Evolutionary conservation across 2,329 filamentous ascomycete species (phyloP).

Genomic region (Fusarium foetens): DNA sequence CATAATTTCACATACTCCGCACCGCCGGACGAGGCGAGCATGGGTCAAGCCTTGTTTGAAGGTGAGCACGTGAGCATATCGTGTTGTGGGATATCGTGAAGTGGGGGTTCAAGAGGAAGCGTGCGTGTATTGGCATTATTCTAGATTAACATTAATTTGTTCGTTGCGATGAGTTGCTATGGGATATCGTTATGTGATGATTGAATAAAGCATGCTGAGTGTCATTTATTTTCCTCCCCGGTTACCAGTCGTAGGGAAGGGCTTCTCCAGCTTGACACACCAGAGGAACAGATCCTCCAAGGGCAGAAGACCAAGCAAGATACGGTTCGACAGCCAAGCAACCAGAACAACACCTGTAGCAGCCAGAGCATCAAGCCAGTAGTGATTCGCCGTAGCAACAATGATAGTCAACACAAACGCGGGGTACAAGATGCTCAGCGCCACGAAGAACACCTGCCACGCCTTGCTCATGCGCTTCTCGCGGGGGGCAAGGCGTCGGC

Average conservation of each 20-base stretch:
- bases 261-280: conserved; percentile 71
- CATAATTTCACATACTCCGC: conserved; percentile 1
- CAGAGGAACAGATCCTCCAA: conserved; percentile 75
- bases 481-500: conserved; percentile 42
- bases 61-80: neutral
- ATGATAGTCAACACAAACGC: conserved; percentile 65
- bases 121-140: neutral
- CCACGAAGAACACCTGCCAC: conserved; percentile 43
- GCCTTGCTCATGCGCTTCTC: conserved; percentile 46
- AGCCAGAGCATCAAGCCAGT: conserved; percentile 74
- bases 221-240: conserved; percentile 26
- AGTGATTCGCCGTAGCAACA: conserved; percentile 70
- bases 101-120: neutral
- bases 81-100: conserved; percentile 1
- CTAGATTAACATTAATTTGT: conserved; percentile 6
- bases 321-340: conserved; percentile 64
- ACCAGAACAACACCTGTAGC: conserved; percentile 69
- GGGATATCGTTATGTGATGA: conserved; percentile 3
- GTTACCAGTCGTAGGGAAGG: conserved; percentile 60
- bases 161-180: neutral
- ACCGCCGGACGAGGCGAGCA: neutral
- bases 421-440: conserved; percentile 62
- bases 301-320: conserved; percentile 68
- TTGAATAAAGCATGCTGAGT: neutral
- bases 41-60: neutral